phyloP scores from a whole-genome alignment of 1,284 basidiomycete genomes.

The Cryptococcus neoformans region DNA sequence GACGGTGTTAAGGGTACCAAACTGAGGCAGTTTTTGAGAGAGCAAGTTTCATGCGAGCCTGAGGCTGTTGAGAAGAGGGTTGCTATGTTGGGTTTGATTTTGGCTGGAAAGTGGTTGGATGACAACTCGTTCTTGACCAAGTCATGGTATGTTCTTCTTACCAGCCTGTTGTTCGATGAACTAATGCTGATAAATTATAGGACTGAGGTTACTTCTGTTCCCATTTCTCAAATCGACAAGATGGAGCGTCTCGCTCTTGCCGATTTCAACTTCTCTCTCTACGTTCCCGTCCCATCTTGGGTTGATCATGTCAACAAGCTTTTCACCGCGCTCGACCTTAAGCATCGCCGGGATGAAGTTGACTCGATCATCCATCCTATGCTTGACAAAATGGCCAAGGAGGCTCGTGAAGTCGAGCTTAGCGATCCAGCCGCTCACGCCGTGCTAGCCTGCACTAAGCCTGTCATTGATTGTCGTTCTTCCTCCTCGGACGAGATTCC shows the following conservation, averaged over 20 bases:
- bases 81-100: constrained; percentile 77
- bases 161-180: constrained; percentile 1
- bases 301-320: constrained; percentile 27
- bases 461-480: constrained; percentile 1
- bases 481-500: constrained; percentile 9
- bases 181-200: background rate
- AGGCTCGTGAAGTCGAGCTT: constrained; percentile 24
- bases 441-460: background rate
- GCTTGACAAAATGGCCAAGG: constrained; percentile 20
- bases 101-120: constrained; percentile 89
- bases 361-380: constrained; percentile 12
- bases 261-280: constrained; percentile 33
- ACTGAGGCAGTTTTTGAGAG: constrained; percentile 60
- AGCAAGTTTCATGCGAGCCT: constrained; percentile 49
- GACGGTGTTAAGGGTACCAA: constrained; percentile 56
- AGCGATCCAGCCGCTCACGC: constrained; percentile 3
- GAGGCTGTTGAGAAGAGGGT: constrained; percentile 52
- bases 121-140: constrained; percentile 91
- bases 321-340: constrained; percentile 15
- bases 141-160: constrained; percentile 64
- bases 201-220: constrained; percentile 36
- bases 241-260: constrained; percentile 33
- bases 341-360: constrained; percentile 8
- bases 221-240: constrained; percentile 28
- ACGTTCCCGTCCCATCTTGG: constrained; percentile 28